Evolutionary conservation across 495 filamentous ascomycete genomes (phyloP), one percentile per base, ranked within the genome.

Genomic region (Pseudomonodictys pantanalensis): DNA sequence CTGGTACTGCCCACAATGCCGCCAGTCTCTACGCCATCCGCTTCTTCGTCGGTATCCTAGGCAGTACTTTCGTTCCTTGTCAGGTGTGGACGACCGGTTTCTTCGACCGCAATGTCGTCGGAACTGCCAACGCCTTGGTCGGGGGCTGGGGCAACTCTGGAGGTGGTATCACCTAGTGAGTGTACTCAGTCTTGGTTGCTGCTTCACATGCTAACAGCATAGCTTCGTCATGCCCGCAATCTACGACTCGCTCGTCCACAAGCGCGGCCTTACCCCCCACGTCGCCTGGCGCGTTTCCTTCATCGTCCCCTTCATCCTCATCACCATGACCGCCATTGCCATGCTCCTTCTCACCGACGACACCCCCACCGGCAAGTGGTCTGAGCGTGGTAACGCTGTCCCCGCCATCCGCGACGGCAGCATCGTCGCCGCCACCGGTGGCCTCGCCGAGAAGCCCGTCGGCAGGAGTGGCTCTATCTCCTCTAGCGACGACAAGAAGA

Each of bases 71-170:
- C 62, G 92, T 97, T 2, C 92, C 92, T 2, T 97, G 92, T 72
- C 92, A 96, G 64, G 92, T 97, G 3, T 97, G 92, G 92, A 89
- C 86, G 30, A 96, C 92, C 0, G 91, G 87, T 0, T 97, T 92
- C 78, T 96, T 93, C 67, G 92, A 97, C 76, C 95, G 95, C 76
- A 95, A 90, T 67, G 82, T 97, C 22, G 90, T 97, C 17, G 92
- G 92, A 24, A 90, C 89, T 6, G 90, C 92, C 54, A 97, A 96
- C 67, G 86, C 90, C 5, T 75, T 97, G 3, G 85, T 91, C 11
- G 92, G 83, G 47, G 92, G 92, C 2, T 86, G 87, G 73, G 92
- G 92, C 25, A 97, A 97, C 62, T 83, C 92, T 33, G 92, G 92
- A 56, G 92, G 92, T 60, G 92, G 92, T 47, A 89, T 96, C 64